Conservation (phyloP, 192 early-diverging fungal genomes). For the Haplosporangium gracile region DNA sequence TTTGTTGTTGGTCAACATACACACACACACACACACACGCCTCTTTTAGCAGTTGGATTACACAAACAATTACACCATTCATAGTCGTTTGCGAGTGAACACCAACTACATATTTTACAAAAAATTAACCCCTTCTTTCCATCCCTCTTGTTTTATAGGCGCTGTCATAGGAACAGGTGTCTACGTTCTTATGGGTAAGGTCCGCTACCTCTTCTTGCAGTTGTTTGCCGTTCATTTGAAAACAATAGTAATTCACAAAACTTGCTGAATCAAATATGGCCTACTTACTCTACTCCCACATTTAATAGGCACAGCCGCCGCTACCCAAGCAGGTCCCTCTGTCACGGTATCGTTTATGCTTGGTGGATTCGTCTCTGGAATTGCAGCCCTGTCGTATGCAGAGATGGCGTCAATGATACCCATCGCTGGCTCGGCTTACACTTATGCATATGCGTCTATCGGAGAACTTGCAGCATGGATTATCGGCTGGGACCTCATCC, state of each 20-base stretch:
- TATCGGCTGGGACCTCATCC: conserved; percentile 91
- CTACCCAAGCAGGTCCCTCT: conserved; percentile 84
- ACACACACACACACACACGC: background rate
- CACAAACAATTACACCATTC: background rate
- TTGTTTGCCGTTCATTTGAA: background rate
- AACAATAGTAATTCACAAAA: background rate
- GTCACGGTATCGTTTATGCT: conserved; percentile 87
- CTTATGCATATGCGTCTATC: conserved; percentile 87
- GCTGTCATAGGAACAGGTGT: conserved; percentile 52
- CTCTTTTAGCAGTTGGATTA: background rate
- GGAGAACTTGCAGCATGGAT: conserved; percentile 93
- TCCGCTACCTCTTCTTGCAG: background rate
- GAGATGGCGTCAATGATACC: conserved; percentile 92
- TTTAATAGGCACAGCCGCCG: conserved; percentile 73
- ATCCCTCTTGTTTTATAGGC: conserved; percentile 17
- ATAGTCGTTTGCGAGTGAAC: background rate
- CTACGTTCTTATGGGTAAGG: conserved; percentile 49
- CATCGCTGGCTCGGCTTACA: conserved; percentile 89
- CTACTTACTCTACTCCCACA: background rate
- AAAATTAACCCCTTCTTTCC: background rate
- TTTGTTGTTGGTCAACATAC: conserved; percentile 1
- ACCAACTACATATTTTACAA: background rate
- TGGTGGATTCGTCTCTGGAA: conserved; percentile 77
- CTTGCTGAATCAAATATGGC: background rate
- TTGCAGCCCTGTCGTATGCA: conserved; percentile 87